Evolutionary conservation across 2,329 filamentous ascomycete species (phyloP).

Genomic region (Ophiosphaerella herpotricha): DNA sequence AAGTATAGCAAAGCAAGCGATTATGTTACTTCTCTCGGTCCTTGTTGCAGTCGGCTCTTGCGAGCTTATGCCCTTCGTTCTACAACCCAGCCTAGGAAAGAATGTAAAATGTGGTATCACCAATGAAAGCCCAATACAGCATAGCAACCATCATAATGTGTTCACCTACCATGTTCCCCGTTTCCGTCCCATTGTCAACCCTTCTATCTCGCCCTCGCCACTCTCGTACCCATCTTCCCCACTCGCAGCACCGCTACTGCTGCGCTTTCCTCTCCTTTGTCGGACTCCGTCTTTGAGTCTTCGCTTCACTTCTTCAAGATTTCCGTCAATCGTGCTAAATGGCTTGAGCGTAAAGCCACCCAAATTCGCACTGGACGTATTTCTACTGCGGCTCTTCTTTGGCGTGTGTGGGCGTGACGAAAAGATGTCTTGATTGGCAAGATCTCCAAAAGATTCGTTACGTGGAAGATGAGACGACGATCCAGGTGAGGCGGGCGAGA

Average conservation of each 20-base stretch:
- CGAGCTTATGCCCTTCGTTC: background rate
- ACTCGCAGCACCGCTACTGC: conserved; percentile 40
- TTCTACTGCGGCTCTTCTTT: conserved; percentile 72
- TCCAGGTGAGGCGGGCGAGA: conserved; percentile 14
- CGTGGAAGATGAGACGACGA: conserved; percentile 57
- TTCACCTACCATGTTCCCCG: conserved; percentile 3
- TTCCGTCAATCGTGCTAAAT: conserved; percentile 70
- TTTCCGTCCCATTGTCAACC: conserved; percentile 27
- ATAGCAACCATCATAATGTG: background rate
- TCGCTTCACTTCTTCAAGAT: conserved; percentile 80
- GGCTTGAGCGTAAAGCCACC: conserved; percentile 68
- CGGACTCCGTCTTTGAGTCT: conserved; percentile 86
- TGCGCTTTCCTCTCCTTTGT: conserved; percentile 68
- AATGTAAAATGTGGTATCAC: conserved; percentile 22
- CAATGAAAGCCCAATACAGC: conserved; percentile 3
- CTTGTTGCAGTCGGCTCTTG: too few species aligned
- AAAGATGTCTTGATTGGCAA: conserved; percentile 86
- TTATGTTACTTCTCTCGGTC: background rate
- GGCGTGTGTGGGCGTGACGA: conserved; percentile 84
- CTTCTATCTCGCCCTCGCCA: conserved; percentile 28
- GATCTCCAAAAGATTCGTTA: conserved; percentile 93
- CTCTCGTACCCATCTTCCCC: conserved; percentile 21
- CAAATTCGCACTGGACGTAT: conserved; percentile 56
- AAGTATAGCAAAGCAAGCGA: conserved; percentile 2
- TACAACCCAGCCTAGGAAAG: background rate